These are phyloP conservation scores for Thermothielavioides terrestris DNA, from an alignment of 495 filamentous ascomycete species.

Conservation along the genomic window DNA sequence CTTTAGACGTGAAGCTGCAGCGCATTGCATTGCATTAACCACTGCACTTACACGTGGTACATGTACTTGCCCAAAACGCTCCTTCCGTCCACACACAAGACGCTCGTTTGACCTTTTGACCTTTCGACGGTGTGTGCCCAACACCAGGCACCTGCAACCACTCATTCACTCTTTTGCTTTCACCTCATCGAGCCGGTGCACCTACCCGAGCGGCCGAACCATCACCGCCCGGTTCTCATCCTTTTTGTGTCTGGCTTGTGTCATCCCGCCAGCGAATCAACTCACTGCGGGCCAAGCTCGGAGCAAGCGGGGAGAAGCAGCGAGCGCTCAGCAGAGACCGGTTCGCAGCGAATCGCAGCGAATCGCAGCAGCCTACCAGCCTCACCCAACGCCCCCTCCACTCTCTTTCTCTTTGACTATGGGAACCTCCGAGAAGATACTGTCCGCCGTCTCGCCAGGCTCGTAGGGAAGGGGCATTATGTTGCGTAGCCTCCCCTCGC, in stretches of 20 bases:
- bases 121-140: constrained; percentile 4
- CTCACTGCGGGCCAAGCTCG: constrained; percentile 8
- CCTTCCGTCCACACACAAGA: no score
- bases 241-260: constrained; percentile 2
- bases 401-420: constrained; percentile 10
- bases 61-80: no score
- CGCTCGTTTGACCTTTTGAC: constrained; percentile 3
- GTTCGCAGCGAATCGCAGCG: constrained; percentile 7
- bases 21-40: background rate
- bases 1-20: no score
- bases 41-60: background rate
- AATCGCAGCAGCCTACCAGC: constrained; percentile 9
- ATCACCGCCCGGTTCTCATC: background rate
- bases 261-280: constrained; percentile 12
- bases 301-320: constrained; percentile 5
- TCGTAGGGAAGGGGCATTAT: constrained; percentile 22
- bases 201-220: background rate
- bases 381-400: background rate
- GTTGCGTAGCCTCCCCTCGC: constrained; percentile 14
- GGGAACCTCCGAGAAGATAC: constrained; percentile 10
- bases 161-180: background rate
- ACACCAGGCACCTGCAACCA: background rate
- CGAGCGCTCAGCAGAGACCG: background rate
- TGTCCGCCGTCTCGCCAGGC: constrained; percentile 16
- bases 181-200: constrained; percentile 4